Evolutionary conservation across 2,329 filamentous ascomycete genomes (phyloP), one percentile per base, ranked within the genome.

Genomic region (Tolypocladium amazonense): DNA sequence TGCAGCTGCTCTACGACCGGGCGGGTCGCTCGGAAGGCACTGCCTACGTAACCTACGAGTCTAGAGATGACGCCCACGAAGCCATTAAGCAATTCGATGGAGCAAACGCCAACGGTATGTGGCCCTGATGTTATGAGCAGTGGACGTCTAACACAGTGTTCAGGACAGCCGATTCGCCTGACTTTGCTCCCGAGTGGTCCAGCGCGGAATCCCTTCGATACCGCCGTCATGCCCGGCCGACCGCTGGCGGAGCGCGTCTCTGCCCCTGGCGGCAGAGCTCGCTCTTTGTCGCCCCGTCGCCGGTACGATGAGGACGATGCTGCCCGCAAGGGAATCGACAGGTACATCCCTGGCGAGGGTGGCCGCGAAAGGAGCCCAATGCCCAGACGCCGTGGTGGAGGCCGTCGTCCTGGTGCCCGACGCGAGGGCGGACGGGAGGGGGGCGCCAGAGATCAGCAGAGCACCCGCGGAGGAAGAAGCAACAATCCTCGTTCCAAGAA

Each of bases 11-110:
- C 61, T 97, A 95, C 70, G 92, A 97, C 73, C 88, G 92, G 66
- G 89, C 90, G 61, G 92, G 92, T 60, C 89, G 92, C 68, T 96
- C 91, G 2, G 88, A 92, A 68, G 92, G 92, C 59, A 81, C 88
- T 43, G 92, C 92, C 8, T 94, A 85, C 68, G 88, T 97, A 56
- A 92, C 88, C 11, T 96, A 95, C 75, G 82, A 87, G 65, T 79
- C 77, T 59, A 76, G 82, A 56, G 80, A 84, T 56, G 89, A 96
- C 72, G 92, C 92, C 12, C 77, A 81, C 66, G 79, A 83, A 54
- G 92, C 92, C 2, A 82, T 96, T 59, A 80, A 79, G 58, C 88
- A 96, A 67, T 97, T 88, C 69, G 88, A 97, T 70, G 90, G 90
- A 59, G 92, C 92, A 63, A 96, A 96, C 70, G 92, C 92, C 60